phyloP scores from a whole-genome alignment of 345 rosid genomes.

The Ailanthus altissimus region DNA sequence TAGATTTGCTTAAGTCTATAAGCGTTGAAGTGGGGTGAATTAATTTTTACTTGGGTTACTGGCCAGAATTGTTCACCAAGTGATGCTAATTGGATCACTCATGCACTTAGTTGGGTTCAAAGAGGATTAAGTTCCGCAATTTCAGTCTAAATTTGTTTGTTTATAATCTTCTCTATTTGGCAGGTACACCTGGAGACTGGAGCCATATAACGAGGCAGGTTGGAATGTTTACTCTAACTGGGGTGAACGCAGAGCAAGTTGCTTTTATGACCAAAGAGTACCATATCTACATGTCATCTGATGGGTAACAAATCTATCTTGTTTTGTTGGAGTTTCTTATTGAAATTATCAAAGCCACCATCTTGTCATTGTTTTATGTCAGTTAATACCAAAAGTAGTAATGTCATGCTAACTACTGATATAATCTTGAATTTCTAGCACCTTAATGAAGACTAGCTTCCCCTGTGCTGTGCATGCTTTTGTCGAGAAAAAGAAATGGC shows the following conservation, averaged over 20 bases:
- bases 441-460: background rate
- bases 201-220: constrained; percentile 52
- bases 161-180: background rate
- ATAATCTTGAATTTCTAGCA: background rate
- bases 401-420: background rate
- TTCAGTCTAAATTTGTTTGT: background rate
- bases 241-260: constrained; percentile 46
- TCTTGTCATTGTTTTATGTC: background rate
- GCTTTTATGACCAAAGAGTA: constrained; percentile 48
- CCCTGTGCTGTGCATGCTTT: background rate
- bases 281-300: constrained; percentile 60
- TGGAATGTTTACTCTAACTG: constrained; percentile 55
- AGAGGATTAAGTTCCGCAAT: background rate
- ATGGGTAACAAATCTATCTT: constrained; percentile 41
- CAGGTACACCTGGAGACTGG: constrained; percentile 68
- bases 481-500: background rate
- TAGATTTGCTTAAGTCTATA: background rate
- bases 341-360: background rate
- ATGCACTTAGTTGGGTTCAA: background rate
- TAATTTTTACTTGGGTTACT: background rate
- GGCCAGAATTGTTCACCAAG: background rate
- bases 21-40: background rate
- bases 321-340: background rate
- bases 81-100: background rate
- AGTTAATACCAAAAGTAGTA: background rate